Conservation (phyloP, 179 eudicot species). For the Carnegiea gigantea region DNA sequence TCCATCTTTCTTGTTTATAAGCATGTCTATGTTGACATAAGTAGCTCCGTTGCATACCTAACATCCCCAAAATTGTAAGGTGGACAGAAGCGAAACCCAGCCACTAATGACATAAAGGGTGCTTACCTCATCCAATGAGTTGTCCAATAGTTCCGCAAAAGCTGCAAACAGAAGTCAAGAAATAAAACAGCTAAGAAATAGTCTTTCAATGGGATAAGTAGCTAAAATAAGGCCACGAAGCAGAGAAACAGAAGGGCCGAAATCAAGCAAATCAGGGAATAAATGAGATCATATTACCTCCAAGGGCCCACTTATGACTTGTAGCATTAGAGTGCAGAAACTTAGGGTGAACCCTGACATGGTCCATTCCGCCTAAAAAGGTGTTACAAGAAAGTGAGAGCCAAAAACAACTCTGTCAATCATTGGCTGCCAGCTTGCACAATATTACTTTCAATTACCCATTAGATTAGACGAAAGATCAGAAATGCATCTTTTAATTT, state of each 20-base stretch:
- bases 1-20: conserved; percentile 66
- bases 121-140: conserved; percentile 86
- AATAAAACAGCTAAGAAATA: background rate
- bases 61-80: background rate
- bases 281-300: conserved; percentile 50
- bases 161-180: conserved; percentile 41
- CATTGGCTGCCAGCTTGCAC: background rate
- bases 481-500: background rate
- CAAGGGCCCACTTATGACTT: conserved; percentile 99
- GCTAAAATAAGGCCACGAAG: background rate
- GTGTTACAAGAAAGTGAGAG: background rate
- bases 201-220: background rate
- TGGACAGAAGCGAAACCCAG: background rate
- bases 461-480: background rate
- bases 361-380: conserved; percentile 94
- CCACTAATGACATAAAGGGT: background rate
- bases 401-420: background rate
- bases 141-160: conserved; percentile 92
- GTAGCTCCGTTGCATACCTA: conserved; percentile 92
- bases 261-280: background rate
- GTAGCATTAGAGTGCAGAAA: conserved; percentile 97
- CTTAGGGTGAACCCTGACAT: conserved; percentile 95
- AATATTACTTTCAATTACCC: background rate
- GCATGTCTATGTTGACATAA: conserved; percentile 69
- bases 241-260: background rate